phyloP scores from a whole-genome alignment of 768 basidiomycete species.

The Boletus subcaerulescens region DNA sequence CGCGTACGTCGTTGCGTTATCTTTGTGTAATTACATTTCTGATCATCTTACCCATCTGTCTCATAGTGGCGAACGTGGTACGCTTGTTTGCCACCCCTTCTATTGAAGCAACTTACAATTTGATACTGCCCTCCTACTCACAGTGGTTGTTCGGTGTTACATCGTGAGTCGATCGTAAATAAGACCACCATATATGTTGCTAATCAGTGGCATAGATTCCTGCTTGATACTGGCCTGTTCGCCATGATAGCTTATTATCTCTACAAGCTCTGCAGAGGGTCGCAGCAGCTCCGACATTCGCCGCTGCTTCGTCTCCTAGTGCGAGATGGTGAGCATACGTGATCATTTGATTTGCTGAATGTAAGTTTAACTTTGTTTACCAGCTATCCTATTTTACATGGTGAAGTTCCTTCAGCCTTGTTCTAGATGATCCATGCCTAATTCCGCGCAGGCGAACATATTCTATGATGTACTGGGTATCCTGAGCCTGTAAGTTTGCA shows the following conservation, averaged over 20 bases:
- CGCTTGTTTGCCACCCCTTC: neutral
- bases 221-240: neutral
- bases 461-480: conserved; percentile 1
- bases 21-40: neutral
- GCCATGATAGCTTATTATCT: conserved; percentile 2
- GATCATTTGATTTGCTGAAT: neutral
- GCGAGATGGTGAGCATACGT: conserved; percentile 8
- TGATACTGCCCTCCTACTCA: neutral
- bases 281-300: neutral
- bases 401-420: neutral
- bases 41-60: neutral
- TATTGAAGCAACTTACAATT: neutral
- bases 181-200: neutral
- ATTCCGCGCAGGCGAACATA: neutral
- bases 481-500: conserved; percentile 4
- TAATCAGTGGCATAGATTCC: neutral
- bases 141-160: conserved; percentile 4
- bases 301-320: conserved; percentile 3
- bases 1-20: neutral
- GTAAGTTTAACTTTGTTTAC: neutral
- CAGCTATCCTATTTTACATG: conserved; percentile 3
- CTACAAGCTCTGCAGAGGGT: neutral
- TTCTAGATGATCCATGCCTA: neutral
- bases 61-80: neutral
- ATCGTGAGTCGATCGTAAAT: neutral